Evolutionary conservation across 257 asterid genomes (phyloP).

Genomic region (Cruciata laevipes): DNA sequence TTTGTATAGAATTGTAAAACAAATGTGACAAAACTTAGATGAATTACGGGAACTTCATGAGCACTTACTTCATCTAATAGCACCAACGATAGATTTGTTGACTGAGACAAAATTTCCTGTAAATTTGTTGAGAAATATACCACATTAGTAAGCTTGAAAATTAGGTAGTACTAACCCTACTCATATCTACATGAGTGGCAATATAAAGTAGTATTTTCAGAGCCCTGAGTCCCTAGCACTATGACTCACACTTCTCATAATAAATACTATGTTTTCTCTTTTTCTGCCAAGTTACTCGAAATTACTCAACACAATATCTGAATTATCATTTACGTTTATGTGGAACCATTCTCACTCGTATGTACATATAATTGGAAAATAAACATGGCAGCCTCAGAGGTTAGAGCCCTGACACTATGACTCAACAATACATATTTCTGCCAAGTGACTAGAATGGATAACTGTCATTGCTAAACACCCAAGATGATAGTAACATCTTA

Average conservation of each 20-base stretch:
- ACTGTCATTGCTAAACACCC: background rate
- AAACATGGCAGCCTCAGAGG: background rate
- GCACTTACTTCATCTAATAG: conserved; percentile 84
- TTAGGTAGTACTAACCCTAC: background rate
- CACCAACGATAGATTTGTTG: conserved; percentile 68
- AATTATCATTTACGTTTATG: background rate
- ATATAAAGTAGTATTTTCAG: background rate
- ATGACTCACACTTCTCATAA: background rate
- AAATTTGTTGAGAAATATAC: conserved; percentile 17
- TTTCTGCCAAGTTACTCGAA: background rate
- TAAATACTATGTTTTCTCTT: background rate
- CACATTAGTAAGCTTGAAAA: conserved; percentile 17
- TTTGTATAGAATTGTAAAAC: background rate
- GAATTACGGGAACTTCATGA: background rate
- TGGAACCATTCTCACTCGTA: background rate
- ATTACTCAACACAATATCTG: background rate
- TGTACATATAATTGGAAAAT: background rate
- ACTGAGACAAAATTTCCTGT: conserved; percentile 83
- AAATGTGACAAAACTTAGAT: background rate
- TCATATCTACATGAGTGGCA: background rate
- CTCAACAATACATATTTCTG: background rate
- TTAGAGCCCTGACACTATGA: background rate
- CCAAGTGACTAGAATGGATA: background rate
- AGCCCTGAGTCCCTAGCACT: background rate
- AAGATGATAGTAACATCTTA: background rate